Base-by-base conservation (phyloP, 768 basidiomycete genomes). In the Roridomyces roridus region DNA sequence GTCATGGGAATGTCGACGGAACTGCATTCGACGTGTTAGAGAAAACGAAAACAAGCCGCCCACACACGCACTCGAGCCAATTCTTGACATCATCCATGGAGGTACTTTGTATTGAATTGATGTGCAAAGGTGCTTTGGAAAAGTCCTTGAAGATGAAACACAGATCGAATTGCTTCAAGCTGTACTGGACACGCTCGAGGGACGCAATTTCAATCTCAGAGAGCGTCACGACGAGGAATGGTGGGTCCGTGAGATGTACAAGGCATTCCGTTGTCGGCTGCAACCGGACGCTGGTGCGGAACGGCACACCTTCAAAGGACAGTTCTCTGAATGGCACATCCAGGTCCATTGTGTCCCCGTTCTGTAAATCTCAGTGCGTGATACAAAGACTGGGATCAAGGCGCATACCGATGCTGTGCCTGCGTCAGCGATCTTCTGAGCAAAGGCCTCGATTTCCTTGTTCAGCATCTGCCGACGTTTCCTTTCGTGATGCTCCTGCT, bases 141-240 rank as follows among this genome's bases (percentile, higher is more conserved):
- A 98, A 98, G 71, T 99, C 97, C 69, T 93, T 93, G 82, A 98
- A 92, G 57, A 99, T 89, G 42, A 98, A 83, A n/a, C 97, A 91
- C 67, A 98, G 81, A 80, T 98, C 97, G 66, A 99, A 99, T 65
- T 98, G 96, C 72, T 93, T 96, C 60, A 98, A 74, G 6, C 91
- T 89, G 68, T 96, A 98, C 70, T 97, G 94, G 5, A 98, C 96
- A 70, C 97, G 89, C 72, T 99, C 97, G 65, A 99, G 72, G 21
- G 96, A 98, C 2, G 94, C 96, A 48, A 98, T 90, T 73, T 99
- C 97, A 62, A 98, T 95, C 62, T 99, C 97, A 54, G 84, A 79
- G 31, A 99, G 81, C 0, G 96, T 98, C 52, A 98, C 91, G 37
- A 98, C 96, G 40, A 96, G 84, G 86, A 97, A 97, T 1, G 97